phyloP scores from a whole-genome alignment of 495 filamentous ascomycete genomes.

The Neurospora sp. region DNA sequence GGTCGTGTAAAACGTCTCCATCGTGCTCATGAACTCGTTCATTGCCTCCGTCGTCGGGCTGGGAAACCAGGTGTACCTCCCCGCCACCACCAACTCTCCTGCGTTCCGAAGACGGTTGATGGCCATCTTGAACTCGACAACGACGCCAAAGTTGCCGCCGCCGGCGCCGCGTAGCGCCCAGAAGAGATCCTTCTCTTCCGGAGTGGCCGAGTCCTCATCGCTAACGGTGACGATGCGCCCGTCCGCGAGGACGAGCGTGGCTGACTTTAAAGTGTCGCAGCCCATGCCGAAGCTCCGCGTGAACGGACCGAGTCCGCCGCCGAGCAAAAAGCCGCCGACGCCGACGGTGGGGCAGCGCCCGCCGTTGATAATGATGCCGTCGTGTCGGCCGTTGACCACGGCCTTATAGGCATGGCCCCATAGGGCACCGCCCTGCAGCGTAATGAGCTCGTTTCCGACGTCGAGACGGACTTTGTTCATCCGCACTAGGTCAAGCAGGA shows the following conservation, averaged over 20 bases:
- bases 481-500: conserved; percentile 10
- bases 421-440: background rate
- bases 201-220: background rate
- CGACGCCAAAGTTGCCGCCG: conserved; percentile 41
- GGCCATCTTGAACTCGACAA: conserved; percentile 38
- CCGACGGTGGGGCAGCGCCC: conserved; percentile 19
- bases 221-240: conserved; percentile 33
- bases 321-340: conserved; percentile 18
- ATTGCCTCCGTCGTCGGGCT: background rate
- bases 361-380: conserved; percentile 17
- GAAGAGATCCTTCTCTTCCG: conserved; percentile 14
- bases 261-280: conserved; percentile 10
- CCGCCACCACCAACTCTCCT: background rate
- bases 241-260: conserved; percentile 18
- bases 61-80: background rate
- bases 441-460: background rate
- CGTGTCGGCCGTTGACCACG: conserved; percentile 5
- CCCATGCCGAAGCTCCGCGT: conserved; percentile 19
- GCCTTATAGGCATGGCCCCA: conserved; percentile 14
- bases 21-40: background rate
- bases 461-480: conserved; percentile 15
- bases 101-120: background rate
- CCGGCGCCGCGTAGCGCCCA: conserved; percentile 45
- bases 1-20: background rate
- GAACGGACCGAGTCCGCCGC: conserved; percentile 9